Base-by-base conservation (phyloP, 73 alveolate genomes). In the Effrenium voratum region DNA sequence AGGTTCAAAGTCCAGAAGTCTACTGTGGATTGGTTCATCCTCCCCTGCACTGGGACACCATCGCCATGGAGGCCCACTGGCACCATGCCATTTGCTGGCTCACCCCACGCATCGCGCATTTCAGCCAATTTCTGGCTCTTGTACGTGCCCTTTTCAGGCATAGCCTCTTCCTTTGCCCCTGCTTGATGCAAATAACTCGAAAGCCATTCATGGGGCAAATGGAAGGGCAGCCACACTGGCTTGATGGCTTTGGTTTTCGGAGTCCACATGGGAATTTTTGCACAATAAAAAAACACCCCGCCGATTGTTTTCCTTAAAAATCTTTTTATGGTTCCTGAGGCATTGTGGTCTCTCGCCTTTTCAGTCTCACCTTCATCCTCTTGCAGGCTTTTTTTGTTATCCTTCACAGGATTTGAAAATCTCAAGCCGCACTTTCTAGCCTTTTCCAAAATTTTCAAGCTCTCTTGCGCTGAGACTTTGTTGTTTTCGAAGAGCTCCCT, bases 31-130 rank as follows among this genome's bases (percentile, higher is more conserved):
- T 75, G 85, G 80, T 10, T 4, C 12, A 24, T 30, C 49, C 49
- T 57, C 38, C 94, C 94, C 43, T 60, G 94, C 47, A 90, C 45
- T 30, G 97, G 85, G n/a, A 91, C 77, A 0, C 88, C 84, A 57
- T 49, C 85, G 34, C 90, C 77, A 38, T 46, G 90, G 32, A 91
- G 49, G 47, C 80, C 79, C 8, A 91, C 28, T 6, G 95, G 40
- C 40, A 63, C 34, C 68, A 85, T 70, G 36, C 36, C 36, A 22
- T 60, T 30, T 46, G 32, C 75, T 26, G 75, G 75, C 75, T 60
- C 75, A 19, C 68, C 34, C 75, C 75, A 60, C 16, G 75, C 75
- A 12, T 5, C 38, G 3, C 40, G 8, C 36, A 75, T 40, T 34
- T 43, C 38, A 38, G 55, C 90, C 55, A 43, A 32, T 4, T 79